Percentiles rank a stretch among this genome's conserved stretches.
phyloP scores from a whole-genome alignment of 2,329 filamentous ascomycete genomes.

The Aspergillus piperis region DNA sequence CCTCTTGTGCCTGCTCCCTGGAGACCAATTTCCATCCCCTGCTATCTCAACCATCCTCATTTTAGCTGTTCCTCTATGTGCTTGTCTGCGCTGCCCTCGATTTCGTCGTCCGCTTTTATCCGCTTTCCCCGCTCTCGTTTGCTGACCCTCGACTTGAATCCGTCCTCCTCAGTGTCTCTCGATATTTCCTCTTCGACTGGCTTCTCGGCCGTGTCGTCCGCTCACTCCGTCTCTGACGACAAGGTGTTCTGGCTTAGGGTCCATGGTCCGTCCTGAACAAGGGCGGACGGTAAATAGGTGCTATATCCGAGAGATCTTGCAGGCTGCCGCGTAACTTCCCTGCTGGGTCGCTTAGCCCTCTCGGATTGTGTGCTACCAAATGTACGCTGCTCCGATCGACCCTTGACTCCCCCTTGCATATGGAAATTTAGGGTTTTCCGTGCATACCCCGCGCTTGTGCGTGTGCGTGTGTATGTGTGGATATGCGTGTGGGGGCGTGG shows the following conservation, averaged over 20 bases:
- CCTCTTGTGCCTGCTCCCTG: neutral
- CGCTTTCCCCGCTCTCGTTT: slow-evolving; percentile 22
- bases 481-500: neutral
- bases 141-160: slow-evolving; percentile 16
- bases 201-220: slow-evolving; percentile 16
- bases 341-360: neutral
- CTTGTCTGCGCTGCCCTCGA: slow-evolving; percentile 33
- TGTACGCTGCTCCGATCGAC: neutral
- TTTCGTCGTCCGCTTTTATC: slow-evolving; percentile 30
- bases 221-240: slow-evolving; percentile 28
- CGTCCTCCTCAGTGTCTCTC: slow-evolving; percentile 18
- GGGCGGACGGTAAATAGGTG: slow-evolving; percentile 52
- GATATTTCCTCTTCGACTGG: slow-evolving; percentile 19
- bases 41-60: neutral
- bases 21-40: neutral
- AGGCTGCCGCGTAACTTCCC: neutral
- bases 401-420: neutral
- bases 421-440: neutral
- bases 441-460: neutral
- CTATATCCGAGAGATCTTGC: slow-evolving; percentile 9
- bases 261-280: slow-evolving; percentile 53
- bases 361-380: neutral
- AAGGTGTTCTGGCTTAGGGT: slow-evolving; percentile 50
- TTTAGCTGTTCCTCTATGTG: slow-evolving; percentile 37
- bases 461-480: neutral